These are phyloP conservation scores for Zhuliangozyma blackwelliae DNA, from an alignment of 1,139 yeast species.

Conservation along the genomic window DNA sequence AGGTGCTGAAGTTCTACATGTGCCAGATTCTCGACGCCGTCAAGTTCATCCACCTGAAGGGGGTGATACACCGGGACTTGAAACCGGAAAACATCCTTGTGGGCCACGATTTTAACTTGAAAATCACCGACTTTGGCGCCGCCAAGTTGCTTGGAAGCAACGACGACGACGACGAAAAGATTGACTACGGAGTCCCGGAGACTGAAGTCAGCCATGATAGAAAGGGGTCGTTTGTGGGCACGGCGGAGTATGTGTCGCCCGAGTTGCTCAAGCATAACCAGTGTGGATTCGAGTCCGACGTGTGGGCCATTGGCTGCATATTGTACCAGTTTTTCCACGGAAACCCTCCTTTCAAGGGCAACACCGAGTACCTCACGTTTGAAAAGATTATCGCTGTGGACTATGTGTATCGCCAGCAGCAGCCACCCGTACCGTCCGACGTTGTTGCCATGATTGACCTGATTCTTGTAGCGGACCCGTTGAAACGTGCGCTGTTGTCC, in stretches of 20 bases:
- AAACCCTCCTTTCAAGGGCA: constrained; percentile 91
- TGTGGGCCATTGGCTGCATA: constrained; percentile 97
- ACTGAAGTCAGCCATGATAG: constrained; percentile 28
- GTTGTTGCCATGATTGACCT: constrained; percentile 68
- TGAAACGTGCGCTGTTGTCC: constrained; percentile 28
- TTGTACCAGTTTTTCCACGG: constrained; percentile 92
- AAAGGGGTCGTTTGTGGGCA: constrained; percentile 69
- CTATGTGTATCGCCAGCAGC: constrained; percentile 68
- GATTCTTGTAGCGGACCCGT: constrained; percentile 50
- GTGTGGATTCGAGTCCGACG: constrained; percentile 84
- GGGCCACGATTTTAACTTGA: constrained; percentile 74
- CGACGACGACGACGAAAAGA: constrained; percentile 33
- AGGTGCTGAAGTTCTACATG: constrained; percentile 68
- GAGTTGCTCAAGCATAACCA: constrained; percentile 79
- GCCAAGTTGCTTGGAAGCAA: constrained; percentile 70
- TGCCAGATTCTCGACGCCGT: constrained; percentile 84
- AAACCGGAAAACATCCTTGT: constrained; percentile 92
- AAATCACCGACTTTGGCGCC: constrained; percentile 97
- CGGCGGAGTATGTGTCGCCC: constrained; percentile 79
- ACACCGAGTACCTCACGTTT: constrained; percentile 91
- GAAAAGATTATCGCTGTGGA: constrained; percentile 86
- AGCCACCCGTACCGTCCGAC: constrained; percentile 57
- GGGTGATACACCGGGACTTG: constrained; percentile 89
- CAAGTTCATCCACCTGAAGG: constrained; percentile 73
- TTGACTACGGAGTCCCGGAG: constrained; percentile 28